Evolutionary conservation across 805 yeast species (phyloP).

Genomic region (Ogataea parapolymorpha): DNA sequence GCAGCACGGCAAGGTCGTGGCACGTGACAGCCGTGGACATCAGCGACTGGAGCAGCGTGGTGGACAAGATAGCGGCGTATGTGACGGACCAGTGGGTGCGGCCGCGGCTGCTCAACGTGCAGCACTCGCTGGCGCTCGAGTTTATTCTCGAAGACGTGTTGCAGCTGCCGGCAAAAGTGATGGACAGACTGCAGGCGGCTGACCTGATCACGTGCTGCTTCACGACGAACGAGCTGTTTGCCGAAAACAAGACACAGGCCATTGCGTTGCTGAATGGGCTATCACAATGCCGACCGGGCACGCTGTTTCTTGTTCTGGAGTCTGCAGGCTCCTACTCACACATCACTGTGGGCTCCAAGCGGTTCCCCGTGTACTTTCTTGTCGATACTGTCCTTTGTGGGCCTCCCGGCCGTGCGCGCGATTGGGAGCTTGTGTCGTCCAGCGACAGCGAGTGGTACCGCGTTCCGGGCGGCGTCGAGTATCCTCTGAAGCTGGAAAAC

Average conservation of each 20-base stretch:
- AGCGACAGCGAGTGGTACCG: slow-evolving; percentile 85
- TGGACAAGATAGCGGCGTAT: slow-evolving; percentile 41
- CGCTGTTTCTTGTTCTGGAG: slow-evolving; percentile 67
- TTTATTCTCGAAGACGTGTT: slow-evolving; percentile 39
- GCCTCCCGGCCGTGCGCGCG: slow-evolving; percentile 41
- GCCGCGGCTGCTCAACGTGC: slow-evolving; percentile 25
- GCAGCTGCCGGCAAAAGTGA: slow-evolving; percentile 20
- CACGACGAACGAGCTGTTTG: slow-evolving; percentile 84
- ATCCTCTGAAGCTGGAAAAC: slow-evolving; percentile 72
- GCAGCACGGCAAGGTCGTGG: slow-evolving; percentile 9
- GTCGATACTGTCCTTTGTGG: slow-evolving; percentile 71
- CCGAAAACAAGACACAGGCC: slow-evolving; percentile 61
- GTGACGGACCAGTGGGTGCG: slow-evolving; percentile 55
- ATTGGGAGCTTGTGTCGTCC: slow-evolving; percentile 63
- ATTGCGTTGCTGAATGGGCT: slow-evolving; percentile 54
- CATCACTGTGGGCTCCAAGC: slow-evolving; percentile 69
- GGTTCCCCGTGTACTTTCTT: slow-evolving; percentile 78
- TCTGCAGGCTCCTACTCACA: slow-evolving; percentile 90
- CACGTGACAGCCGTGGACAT: slow-evolving; percentile 64
- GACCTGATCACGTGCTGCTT: slow-evolving; percentile 70
- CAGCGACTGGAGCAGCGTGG: slow-evolving; percentile 69
- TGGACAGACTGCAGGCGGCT: slow-evolving; percentile 23
- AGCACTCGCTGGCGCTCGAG: slow-evolving; percentile 28
- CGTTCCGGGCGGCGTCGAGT: slow-evolving; percentile 45
- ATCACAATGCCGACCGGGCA: slow-evolving; percentile 49